A percentile compares a stretch with the other conserved stretches of the same genome.
Evolutionary conservation across 495 filamentous ascomycete genomes (phyloP).

Genomic region (Talaromyces thailandensis): DNA sequence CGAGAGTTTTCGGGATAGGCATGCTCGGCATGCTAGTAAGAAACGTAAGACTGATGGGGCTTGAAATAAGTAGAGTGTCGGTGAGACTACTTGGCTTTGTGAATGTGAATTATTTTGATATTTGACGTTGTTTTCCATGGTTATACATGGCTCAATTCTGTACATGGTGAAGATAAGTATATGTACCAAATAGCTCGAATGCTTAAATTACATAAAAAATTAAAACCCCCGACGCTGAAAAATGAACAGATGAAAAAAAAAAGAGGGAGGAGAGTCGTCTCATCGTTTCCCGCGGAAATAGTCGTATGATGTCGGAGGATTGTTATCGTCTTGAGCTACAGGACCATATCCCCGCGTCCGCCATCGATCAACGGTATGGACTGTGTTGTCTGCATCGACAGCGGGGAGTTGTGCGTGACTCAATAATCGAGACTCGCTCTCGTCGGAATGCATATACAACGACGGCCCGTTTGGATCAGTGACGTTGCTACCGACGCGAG

Average conservation of each 20-base stretch:
- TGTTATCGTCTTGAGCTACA: slow-evolving; percentile 30
- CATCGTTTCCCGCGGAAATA: slow-evolving; percentile 23
- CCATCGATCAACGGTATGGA: slow-evolving; percentile 35
- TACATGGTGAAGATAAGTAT: neutral
- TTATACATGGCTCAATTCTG: neutral
- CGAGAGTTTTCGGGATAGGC: too few species aligned
- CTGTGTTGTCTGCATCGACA: slow-evolving; percentile 8
- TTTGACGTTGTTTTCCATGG: slow-evolving; percentile 24
- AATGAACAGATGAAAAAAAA: neutral
- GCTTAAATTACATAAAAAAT: neutral
- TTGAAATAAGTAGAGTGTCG: slow-evolving; percentile 19
- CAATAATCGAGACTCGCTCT: slow-evolving; percentile 38
- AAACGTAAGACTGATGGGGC: too few species aligned
- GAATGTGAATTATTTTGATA: slow-evolving; percentile 16
- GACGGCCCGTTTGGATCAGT: slow-evolving; percentile 7
- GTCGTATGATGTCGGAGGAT: slow-evolving; percentile 29
- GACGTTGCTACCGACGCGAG: slow-evolving; percentile 16
- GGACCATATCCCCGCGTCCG: slow-evolving; percentile 39
- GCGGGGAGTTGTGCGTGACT: slow-evolving; percentile 31
- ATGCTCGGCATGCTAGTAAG: too few species aligned
- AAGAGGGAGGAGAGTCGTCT: neutral
- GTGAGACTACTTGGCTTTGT: slow-evolving; percentile 40
- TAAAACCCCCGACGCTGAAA: neutral
- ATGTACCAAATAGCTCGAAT: neutral
- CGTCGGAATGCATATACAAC: slow-evolving; percentile 28